Base-by-base conservation (phyloP, 768 basidiomycete genomes). In the Suillus subalutaceus region DNA sequence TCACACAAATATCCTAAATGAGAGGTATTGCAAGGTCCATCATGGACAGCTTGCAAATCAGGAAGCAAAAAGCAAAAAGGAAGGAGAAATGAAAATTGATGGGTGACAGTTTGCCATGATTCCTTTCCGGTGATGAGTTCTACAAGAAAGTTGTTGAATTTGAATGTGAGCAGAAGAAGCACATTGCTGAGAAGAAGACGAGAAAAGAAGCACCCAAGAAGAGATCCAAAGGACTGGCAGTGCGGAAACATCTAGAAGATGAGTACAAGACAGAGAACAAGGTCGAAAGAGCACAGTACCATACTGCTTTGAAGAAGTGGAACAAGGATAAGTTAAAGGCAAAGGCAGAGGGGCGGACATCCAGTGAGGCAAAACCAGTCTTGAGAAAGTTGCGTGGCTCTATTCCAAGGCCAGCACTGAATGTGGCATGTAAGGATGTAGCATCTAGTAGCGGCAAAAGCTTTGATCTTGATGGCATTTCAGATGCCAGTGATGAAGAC, bases 121-220 rank as follows among this genome's bases (percentile, higher is more conserved):
- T 67, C 10, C 53, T 67, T n/a, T 40, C 66, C 2, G 30, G 62
- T 30, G 55, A 67, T 23, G 63, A 64, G 55, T 67, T 67, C 48
- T 64, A 63, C 12, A 30, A 57, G 32, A n/a, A 48, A 55, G 66
- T 67, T 37, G 66, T 67, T 37, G 61, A 66, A 52, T 66, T 66
- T 48, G 63, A 61, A 48, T 6, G 35, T 15, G 32, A 56, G 65
- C 65, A 66, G 62, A 66, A 66, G 41, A 48, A 63, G 52, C 30
- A 32, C 4, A 6, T 41, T 35, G 18, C n/a, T 2, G 13, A 64
- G 38, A 63, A 62, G 52, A 62, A 35, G 40, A 30, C 12, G 20
- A 43, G 63, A 44, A 63, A 52, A 41, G 65, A 23, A 2, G 61
- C 4, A n/a, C 7, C 12, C 7, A n/a, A 63, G 59, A 35, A 43